phyloP scores from a whole-genome alignment of 176 grass and related monocot species.

The Urochloa ruziziensis region DNA sequence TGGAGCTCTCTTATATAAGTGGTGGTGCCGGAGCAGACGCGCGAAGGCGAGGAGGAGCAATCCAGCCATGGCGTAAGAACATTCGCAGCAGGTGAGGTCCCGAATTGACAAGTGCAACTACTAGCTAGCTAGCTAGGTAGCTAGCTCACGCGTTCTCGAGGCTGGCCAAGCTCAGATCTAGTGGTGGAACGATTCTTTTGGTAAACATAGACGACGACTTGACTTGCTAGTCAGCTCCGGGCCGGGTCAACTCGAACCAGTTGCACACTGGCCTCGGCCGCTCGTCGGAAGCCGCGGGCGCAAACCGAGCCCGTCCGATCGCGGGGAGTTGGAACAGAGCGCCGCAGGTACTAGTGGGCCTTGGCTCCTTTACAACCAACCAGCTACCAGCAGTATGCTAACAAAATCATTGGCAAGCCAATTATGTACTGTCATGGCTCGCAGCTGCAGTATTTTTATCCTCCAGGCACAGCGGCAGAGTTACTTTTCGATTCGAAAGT shows the following conservation, averaged over 20 bases:
- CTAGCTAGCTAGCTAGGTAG: not conserved
- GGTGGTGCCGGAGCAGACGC: not conserved
- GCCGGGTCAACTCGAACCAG: not conserved
- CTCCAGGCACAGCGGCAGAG: too few relatives aligned
- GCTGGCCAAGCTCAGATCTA: not conserved
- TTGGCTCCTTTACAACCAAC: too few relatives aligned
- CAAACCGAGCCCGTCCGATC: too few relatives aligned
- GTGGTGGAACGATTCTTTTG: not conserved
- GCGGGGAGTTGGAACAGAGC: too few relatives aligned
- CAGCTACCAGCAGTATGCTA: too few relatives aligned
- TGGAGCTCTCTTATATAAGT: conserved; percentile 10
- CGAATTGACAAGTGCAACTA: not conserved
- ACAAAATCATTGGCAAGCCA: too few relatives aligned
- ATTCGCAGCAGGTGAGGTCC: not conserved
- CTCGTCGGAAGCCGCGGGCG: too few relatives aligned
- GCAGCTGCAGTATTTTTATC: too few relatives aligned
- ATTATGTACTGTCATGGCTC: too few relatives aligned
- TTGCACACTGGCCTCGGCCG: too few relatives aligned
- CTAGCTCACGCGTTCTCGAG: not conserved
- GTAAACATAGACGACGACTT: not conserved
- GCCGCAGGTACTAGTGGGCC: too few relatives aligned
- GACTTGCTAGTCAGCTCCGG: not conserved
- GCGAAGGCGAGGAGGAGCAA: not conserved
- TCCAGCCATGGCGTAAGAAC: not conserved
- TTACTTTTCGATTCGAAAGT: too few relatives aligned